Conservation (phyloP, 176 grass and related monocot genomes). For the Canna indica region DNA sequence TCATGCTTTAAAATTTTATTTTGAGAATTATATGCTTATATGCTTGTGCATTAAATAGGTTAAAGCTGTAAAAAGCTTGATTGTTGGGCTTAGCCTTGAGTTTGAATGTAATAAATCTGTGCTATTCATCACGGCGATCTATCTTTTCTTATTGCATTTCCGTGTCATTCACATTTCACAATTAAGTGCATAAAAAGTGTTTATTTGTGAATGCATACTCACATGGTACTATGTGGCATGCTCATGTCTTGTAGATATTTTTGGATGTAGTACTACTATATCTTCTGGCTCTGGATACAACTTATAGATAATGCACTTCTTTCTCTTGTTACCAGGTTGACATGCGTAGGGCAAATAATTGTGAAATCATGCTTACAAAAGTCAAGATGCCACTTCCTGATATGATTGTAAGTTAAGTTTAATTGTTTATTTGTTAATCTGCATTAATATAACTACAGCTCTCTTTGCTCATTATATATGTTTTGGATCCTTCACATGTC, state of each 20-base stretch:
- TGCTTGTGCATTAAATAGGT: too few species aligned
- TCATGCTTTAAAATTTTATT: too few species aligned
- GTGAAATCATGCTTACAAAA: constrained; percentile 99
- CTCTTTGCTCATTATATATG: background rate
- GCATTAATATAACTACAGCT: constrained; percentile 2
- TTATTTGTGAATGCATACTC: too few species aligned
- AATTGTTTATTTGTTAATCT: constrained; percentile 13
- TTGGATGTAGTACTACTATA: background rate
- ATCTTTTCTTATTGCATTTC: too few species aligned
- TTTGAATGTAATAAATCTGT: too few species aligned
- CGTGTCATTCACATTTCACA: too few species aligned
- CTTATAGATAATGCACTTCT: background rate
- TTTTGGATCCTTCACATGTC: background rate
- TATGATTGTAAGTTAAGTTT: constrained; percentile 82
- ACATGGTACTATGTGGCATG: background rate
- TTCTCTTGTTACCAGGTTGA: constrained; percentile 62
- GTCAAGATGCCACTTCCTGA: constrained; percentile 99
- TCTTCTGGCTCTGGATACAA: background rate
- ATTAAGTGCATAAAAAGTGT: too few species aligned
- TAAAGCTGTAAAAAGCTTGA: too few species aligned
- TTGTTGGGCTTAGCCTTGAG: too few species aligned
- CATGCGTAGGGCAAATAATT: constrained; percentile 96
- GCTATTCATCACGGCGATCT: too few species aligned
- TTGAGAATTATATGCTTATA: too few species aligned
- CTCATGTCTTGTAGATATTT: background rate